Conservation (phyloP, 2,329 filamentous ascomycete species). For the Alternaria metachromatica region DNA sequence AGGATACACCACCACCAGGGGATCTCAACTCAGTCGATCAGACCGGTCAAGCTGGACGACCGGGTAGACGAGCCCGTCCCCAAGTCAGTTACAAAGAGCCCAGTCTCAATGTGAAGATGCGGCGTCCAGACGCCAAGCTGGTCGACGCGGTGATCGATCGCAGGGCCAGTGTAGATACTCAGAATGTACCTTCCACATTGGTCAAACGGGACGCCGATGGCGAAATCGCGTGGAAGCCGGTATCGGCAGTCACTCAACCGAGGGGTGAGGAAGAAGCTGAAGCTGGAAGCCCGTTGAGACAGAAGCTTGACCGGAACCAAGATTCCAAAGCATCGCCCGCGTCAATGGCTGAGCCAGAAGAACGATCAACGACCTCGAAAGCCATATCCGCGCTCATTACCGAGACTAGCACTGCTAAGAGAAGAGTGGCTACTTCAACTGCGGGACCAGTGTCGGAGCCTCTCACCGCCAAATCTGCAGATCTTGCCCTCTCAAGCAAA, state of each 20-base stretch:
- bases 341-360: constrained; percentile 17
- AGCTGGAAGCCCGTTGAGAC: constrained; percentile 44
- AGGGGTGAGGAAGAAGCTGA: constrained; percentile 37
- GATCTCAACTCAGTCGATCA: constrained; percentile 48
- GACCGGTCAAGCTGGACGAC: constrained; percentile 43
- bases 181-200: constrained; percentile 25
- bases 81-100: constrained; percentile 60
- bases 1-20: constrained; percentile 53
- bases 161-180: constrained; percentile 36
- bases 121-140: constrained; percentile 55
- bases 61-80: constrained; percentile 54
- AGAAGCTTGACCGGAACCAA: constrained; percentile 41
- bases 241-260: constrained; percentile 24
- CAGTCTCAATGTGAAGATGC: constrained; percentile 57
- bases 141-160: constrained; percentile 52
- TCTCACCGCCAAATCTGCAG: constrained; percentile 1
- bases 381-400: constrained; percentile 45
- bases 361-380: constrained; percentile 38
- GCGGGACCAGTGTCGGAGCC: constrained; percentile 9
- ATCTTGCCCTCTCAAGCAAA: constrained; percentile 5
- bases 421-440: constrained; percentile 19
- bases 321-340: constrained; percentile 22
- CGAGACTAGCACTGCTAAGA: constrained; percentile 35
- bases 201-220: constrained; percentile 40
- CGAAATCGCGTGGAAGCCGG: constrained; percentile 36